phyloP scores from a whole-genome alignment of 257 asterid genomes.

The Echites panduratus region DNA sequence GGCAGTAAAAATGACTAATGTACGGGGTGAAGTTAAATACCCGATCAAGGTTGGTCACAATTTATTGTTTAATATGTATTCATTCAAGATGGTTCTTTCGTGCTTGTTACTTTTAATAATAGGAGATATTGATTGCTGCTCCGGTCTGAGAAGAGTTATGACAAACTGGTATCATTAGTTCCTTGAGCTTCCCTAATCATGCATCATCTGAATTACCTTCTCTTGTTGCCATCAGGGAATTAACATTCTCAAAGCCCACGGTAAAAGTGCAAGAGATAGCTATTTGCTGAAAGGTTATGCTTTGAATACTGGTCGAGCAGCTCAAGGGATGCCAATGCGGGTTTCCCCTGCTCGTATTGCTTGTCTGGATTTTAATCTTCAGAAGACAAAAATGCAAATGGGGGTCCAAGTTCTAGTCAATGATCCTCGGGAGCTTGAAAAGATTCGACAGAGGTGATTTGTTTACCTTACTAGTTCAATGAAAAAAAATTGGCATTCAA shows the following conservation, averaged over 20 bases:
- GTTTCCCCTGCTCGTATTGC: slow-evolving; percentile 85
- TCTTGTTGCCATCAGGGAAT: slow-evolving; percentile 54
- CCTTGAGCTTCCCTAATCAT: not conserved
- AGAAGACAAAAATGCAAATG: slow-evolving; percentile 89
- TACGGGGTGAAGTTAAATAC: slow-evolving; percentile 73
- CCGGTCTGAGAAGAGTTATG: not conserved
- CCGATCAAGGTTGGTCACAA: slow-evolving; percentile 68
- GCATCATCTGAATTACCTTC: slow-evolving; percentile 2
- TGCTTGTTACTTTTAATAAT: not conserved
- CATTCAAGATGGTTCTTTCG: slow-evolving; percentile 7
- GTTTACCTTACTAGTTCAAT: too few species aligned
- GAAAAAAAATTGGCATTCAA: not conserved
- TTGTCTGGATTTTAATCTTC: slow-evolving; percentile 93
- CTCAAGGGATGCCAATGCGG: slow-evolving; percentile 90
- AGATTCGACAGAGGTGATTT: slow-evolving; percentile 82
- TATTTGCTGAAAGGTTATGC: slow-evolving; percentile 86
- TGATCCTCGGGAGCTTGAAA: slow-evolving; percentile 93
- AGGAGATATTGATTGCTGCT: too few species aligned
- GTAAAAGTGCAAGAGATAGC: slow-evolving; percentile 88
- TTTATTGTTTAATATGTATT: not conserved
- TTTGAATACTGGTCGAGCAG: slow-evolving; percentile 85
- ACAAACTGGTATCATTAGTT: not conserved
- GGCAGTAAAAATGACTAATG: slow-evolving; percentile 81
- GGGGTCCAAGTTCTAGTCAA: slow-evolving; percentile 90
- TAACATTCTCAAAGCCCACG: slow-evolving; percentile 90